Conservation (phyloP, 23 red algal genomes). For the Gracilaria caudata region DNA sequence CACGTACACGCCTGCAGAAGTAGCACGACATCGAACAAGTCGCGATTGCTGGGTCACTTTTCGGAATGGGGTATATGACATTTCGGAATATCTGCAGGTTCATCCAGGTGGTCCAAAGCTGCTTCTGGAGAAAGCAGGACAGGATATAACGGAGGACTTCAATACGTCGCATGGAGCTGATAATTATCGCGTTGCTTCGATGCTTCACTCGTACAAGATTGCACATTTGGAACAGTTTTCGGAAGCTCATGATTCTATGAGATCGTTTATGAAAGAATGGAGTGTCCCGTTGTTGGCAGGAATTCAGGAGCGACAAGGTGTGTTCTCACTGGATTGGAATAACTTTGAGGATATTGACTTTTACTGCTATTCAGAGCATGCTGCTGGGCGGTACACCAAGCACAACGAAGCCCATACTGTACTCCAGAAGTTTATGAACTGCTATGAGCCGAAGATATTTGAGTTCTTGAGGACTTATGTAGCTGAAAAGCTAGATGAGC, state of each 20-base stretch:
- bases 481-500: not conserved
- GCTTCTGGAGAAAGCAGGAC: slow-evolving; percentile 18
- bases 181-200: slow-evolving; percentile 27
- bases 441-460: not conserved
- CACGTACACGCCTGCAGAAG: not conserved
- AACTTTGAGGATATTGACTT: not conserved
- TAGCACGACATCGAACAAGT: not conserved
- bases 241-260: not conserved
- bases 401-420: not conserved
- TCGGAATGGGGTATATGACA: slow-evolving; percentile 32
- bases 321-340: slow-evolving; percentile 40
- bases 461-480: not conserved
- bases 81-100: slow-evolving; percentile 15
- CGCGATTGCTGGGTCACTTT: slow-evolving; percentile 24
- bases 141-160: slow-evolving; percentile 32
- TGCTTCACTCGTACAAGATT: slow-evolving; percentile 31
- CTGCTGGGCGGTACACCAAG: not conserved
- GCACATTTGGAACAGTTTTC: slow-evolving; percentile 3
- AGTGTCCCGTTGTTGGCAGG: not conserved
- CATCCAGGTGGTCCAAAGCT: slow-evolving; percentile 33
- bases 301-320: slow-evolving; percentile 2
- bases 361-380: not conserved
- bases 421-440: not conserved
- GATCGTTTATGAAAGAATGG: not conserved
- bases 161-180: slow-evolving; percentile 13